These are phyloP conservation scores for Xerocomus spinulosus DNA, from an alignment of 768 basidiomycete species.

Conservation along the genomic window DNA sequence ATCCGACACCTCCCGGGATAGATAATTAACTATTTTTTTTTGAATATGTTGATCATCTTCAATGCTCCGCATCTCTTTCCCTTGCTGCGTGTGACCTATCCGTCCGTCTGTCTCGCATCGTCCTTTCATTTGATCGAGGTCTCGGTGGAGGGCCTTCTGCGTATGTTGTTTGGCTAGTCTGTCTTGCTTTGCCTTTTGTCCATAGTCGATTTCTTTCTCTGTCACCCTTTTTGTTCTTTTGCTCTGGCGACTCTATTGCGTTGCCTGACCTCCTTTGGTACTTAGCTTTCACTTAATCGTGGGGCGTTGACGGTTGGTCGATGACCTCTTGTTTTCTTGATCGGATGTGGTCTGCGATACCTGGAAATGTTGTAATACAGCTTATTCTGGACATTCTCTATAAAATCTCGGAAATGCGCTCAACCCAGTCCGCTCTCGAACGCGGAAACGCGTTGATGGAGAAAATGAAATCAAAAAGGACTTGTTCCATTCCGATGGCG, in stretches of 20 bases:
- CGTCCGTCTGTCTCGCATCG: conserved; percentile 4
- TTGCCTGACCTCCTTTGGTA: conserved; percentile 16
- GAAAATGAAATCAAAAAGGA: too few species aligned
- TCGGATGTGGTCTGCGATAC: conserved; percentile 33
- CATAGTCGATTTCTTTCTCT: conserved; percentile 16
- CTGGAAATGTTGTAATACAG: conserved; percentile 36
- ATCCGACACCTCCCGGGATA: conserved; percentile 15
- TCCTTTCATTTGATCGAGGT: conserved; percentile 8
- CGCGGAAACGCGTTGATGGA: background rate
- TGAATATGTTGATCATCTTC: conserved; percentile 34
- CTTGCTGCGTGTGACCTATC: conserved; percentile 13
- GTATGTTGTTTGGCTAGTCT: conserved; percentile 19
- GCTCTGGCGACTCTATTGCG: conserved; percentile 5
- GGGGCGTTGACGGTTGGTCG: conserved; percentile 15
- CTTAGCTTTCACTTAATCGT: conserved; percentile 26
- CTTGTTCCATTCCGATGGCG: too few species aligned
- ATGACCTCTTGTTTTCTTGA: conserved; percentile 18
- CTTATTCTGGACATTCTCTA: conserved; percentile 24
- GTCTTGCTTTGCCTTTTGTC: conserved; percentile 12
- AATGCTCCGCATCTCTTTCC: conserved; percentile 7
- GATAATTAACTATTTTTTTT: conserved; percentile 27
- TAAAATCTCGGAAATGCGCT: background rate
- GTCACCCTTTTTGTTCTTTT: background rate
- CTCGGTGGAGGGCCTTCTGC: conserved; percentile 17
- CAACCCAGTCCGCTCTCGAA: background rate